phyloP scores from a whole-genome alignment of 1,284 basidiomycete genomes.

The Fomitiporia mediterranea region DNA sequence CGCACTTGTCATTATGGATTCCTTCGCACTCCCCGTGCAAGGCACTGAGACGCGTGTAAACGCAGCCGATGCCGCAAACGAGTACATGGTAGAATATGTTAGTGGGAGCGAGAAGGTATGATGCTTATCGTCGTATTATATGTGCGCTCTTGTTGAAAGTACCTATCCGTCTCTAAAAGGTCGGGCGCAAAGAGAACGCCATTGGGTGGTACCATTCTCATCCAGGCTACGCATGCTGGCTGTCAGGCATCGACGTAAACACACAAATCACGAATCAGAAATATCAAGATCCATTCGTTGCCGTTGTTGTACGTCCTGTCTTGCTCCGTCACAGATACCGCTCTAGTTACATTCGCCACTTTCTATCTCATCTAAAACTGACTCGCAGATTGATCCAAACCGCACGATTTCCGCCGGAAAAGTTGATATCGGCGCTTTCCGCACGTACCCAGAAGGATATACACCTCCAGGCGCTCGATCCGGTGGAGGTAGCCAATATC shows the following conservation, averaged over 20 bases:
- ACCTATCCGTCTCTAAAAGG: slow-evolving; percentile 38
- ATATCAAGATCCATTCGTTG: slow-evolving; percentile 95
- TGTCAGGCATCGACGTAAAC: slow-evolving; percentile 94
- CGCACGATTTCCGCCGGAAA: slow-evolving; percentile 96
- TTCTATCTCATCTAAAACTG: background rate
- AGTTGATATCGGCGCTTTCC: slow-evolving; percentile 97
- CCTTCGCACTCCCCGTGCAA: slow-evolving; percentile 94
- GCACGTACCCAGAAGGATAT: slow-evolving; percentile 93
- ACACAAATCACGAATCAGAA: slow-evolving; percentile 95
- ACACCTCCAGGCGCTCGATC: slow-evolving; percentile 62
- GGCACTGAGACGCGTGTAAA: slow-evolving; percentile 99
- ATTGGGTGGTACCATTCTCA: slow-evolving; percentile 99
- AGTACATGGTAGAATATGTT: slow-evolving; percentile 97
- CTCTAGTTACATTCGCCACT: slow-evolving; percentile 4
- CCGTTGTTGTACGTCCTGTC: slow-evolving; percentile 77
- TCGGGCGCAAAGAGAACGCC: slow-evolving; percentile 79
- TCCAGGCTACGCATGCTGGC: slow-evolving; percentile 96
- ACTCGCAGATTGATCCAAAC: slow-evolving; percentile 91
- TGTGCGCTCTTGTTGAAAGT: background rate
- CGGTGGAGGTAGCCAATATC: slow-evolving; percentile 83
- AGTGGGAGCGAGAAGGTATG: slow-evolving; percentile 72
- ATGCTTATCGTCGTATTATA: background rate
- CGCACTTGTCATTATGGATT: slow-evolving; percentile 91
- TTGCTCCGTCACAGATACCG: background rate
- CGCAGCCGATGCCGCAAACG: slow-evolving; percentile 92